Evolutionary conservation across 2,329 filamentous ascomycete species (phyloP).

Genomic region (Phaeosphaeriaceae sp.): DNA sequence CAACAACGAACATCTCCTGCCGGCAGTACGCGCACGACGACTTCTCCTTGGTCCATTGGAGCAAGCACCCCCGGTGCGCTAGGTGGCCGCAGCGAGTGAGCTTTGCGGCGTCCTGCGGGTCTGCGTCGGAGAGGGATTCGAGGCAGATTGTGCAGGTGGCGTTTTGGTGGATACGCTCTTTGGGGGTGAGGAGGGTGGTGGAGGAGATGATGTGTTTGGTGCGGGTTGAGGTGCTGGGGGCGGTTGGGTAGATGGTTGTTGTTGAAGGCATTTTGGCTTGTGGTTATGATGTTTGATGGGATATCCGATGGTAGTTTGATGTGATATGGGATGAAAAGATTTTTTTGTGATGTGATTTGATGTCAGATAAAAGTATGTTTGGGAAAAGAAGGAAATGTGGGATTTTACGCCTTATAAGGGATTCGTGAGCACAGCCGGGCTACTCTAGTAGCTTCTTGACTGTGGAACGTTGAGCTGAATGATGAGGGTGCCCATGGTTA

Average conservation of each 20-base stretch:
- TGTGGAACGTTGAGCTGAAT: too few species aligned
- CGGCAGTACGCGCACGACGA: constrained; percentile 3
- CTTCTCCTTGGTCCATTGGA: background rate
- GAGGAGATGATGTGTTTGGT: background rate
- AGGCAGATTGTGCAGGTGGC: constrained; percentile 6
- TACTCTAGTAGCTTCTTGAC: too few species aligned
- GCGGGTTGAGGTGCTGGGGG: background rate
- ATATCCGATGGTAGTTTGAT: background rate
- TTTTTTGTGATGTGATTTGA: background rate
- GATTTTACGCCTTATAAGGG: too few species aligned
- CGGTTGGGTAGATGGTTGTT: too few species aligned
- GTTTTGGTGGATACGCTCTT: background rate
- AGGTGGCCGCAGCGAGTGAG: background rate
- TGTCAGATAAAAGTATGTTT: background rate
- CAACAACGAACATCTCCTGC: background rate
- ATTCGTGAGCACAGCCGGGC: too few species aligned
- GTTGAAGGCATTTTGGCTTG: too few species aligned
- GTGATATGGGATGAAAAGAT: background rate
- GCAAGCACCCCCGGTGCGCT: constrained; percentile 1
- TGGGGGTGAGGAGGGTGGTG: background rate
- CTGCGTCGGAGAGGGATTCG: background rate
- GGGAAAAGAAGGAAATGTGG: too few species aligned
- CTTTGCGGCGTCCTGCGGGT: background rate
- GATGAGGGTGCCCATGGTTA: too few species aligned
- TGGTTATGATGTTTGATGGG: background rate